phyloP scores from a whole-genome alignment of 805 yeast genomes.

The Pichia occidentalis region DNA sequence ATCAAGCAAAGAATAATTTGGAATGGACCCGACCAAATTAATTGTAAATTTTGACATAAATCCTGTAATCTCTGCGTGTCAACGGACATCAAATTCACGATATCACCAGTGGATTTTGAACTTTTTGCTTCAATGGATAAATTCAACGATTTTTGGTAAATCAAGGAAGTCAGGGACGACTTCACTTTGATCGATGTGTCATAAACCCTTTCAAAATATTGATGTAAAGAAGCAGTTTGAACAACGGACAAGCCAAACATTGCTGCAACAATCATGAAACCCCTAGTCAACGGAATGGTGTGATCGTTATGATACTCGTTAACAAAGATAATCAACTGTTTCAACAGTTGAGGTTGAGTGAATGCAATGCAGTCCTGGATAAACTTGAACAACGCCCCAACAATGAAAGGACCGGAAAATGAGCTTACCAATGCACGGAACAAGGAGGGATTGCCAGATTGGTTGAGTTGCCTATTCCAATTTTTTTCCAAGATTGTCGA shows the following conservation, averaged over 20 bases:
- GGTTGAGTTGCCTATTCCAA: conserved; percentile 53
- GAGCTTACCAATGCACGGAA: conserved; percentile 51
- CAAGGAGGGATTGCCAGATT: conserved; percentile 28
- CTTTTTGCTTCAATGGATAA: conserved; percentile 68
- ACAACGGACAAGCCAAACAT: conserved; percentile 73
- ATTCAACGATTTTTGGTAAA: conserved; percentile 62
- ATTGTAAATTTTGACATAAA: conserved; percentile 66
- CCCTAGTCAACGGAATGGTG: conserved; percentile 59
- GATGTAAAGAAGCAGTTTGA: conserved; percentile 75
- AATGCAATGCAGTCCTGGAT: conserved; percentile 76
- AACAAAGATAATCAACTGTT: conserved; percentile 56
- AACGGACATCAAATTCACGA: conserved; percentile 90
- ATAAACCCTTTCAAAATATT: conserved; percentile 68
- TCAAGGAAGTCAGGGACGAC: conserved; percentile 58
- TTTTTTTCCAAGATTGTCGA: conserved; percentile 42
- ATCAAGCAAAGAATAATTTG: conserved; percentile 72
- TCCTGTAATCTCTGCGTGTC: conserved; percentile 88
- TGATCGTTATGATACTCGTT: conserved; percentile 40
- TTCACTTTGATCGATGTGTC: conserved; percentile 73
- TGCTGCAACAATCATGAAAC: conserved; percentile 64
- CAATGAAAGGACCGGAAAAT: conserved; percentile 63
- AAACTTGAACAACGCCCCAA: conserved; percentile 69
- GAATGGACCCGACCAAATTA: conserved; percentile 91
- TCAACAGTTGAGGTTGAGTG: conserved; percentile 79
- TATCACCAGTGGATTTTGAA: conserved; percentile 79